Percentiles rank a stretch among this genome's conserved stretches.
These are phyloP conservation scores for Hyphodiscus hymeniophilus DNA, from an alignment of 495 filamentous ascomycete genomes.

Conservation along the genomic window DNA sequence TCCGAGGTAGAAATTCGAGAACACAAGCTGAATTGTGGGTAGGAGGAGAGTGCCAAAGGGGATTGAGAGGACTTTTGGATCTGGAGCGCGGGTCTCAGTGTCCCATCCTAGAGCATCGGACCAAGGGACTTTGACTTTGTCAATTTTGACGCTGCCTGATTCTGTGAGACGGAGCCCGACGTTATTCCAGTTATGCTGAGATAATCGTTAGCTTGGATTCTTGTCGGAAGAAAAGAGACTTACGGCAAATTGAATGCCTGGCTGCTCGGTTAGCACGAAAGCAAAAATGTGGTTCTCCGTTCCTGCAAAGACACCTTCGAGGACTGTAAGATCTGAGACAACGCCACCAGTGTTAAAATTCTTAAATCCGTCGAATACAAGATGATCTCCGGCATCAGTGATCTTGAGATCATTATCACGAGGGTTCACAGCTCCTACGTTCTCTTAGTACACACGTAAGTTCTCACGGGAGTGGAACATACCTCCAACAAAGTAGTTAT, in stretches of 20 bases:
- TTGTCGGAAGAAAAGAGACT: background rate
- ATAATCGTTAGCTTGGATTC: background rate
- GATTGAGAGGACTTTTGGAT: slow-evolving; percentile 35
- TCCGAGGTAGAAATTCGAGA: slow-evolving; percentile 54
- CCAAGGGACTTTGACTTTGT: slow-evolving; percentile 47
- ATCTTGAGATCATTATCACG: slow-evolving; percentile 50
- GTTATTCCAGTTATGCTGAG: slow-evolving; percentile 50
- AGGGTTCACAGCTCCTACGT: slow-evolving; percentile 46
- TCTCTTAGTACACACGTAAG: background rate
- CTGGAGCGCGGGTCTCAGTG: slow-evolving; percentile 32
- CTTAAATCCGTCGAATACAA: slow-evolving; percentile 51
- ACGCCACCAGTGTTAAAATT: slow-evolving; percentile 56
- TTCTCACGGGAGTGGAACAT: slow-evolving; percentile 3
- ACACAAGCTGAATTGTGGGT: slow-evolving; percentile 54
- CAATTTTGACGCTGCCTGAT: slow-evolving; percentile 48
- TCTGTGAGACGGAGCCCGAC: slow-evolving; percentile 53
- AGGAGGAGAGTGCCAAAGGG: slow-evolving; percentile 44
- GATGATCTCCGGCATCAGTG: slow-evolving; percentile 37
- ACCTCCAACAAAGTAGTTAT: slow-evolving; percentile 53
- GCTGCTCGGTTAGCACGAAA: slow-evolving; percentile 41
- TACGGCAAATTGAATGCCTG: slow-evolving; percentile 42
- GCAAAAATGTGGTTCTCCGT: slow-evolving; percentile 53
- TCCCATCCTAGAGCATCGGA: slow-evolving; percentile 52
- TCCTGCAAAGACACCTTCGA: slow-evolving; percentile 47
- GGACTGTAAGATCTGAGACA: slow-evolving; percentile 51